Evolutionary conservation across 192 early-diverging fungal species (phyloP).

Genomic region (Backusella psychrophila): DNA sequence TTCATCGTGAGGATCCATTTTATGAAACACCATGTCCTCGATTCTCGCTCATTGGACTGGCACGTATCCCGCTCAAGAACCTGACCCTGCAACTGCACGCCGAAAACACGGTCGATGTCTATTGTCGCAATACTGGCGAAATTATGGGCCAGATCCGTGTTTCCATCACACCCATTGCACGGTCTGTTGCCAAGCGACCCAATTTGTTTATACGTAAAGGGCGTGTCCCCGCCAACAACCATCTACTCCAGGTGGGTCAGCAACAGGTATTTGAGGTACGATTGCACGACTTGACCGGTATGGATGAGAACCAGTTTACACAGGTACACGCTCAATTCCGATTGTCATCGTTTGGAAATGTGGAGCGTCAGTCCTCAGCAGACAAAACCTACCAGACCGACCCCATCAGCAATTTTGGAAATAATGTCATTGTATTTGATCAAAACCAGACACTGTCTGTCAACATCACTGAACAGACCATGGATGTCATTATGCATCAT

Average conservation of each 20-base stretch:
- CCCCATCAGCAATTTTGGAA: conserved; percentile 54
- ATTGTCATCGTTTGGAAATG: conserved; percentile 56
- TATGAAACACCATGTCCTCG: conserved; percentile 50
- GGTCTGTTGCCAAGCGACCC: conserved; percentile 11
- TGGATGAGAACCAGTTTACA: conserved; percentile 55
- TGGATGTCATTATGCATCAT: conserved; percentile 39
- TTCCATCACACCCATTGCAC: conserved; percentile 40
- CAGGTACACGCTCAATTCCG: conserved; percentile 74
- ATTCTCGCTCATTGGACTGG: conserved; percentile 52
- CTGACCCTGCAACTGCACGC: conserved; percentile 40
- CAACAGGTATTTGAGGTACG: conserved; percentile 61
- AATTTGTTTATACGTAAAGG: conserved; percentile 12
- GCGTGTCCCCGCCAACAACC: neutral
- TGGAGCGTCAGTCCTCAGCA: conserved; percentile 27
- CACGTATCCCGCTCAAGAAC: conserved; percentile 40
- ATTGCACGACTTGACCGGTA: conserved; percentile 49
- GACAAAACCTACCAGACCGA: conserved; percentile 64
- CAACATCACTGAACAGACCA: conserved; percentile 35
- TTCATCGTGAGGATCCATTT: conserved; percentile 57
- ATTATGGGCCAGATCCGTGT: conserved; percentile 38
- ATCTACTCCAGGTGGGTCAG: conserved; percentile 37
- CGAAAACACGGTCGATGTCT: conserved; percentile 39
- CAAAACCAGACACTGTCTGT: conserved; percentile 50
- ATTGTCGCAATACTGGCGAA: conserved; percentile 41
- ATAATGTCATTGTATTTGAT: conserved; percentile 48